Percentiles rank a stretch among this genome's conserved stretches.
These are phyloP conservation scores for Fusarium armeniacum DNA, from an alignment of 2,329 filamentous ascomycete genomes.

Conservation along the genomic window DNA sequence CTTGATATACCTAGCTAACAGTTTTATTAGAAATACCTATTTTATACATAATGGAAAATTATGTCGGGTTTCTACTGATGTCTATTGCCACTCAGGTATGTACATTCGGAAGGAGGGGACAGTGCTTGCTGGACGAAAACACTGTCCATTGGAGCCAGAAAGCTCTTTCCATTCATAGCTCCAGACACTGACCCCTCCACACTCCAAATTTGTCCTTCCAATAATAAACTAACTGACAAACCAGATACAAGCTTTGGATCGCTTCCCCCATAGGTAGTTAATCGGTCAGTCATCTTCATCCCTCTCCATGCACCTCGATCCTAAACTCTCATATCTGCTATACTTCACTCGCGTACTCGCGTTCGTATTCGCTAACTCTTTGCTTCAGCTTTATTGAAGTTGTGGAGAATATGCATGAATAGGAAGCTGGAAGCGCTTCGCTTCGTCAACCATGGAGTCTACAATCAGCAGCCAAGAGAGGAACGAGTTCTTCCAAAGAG, in stretches of 20 bases:
- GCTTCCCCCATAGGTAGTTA: not conserved
- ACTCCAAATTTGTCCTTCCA: conserved; percentile 27
- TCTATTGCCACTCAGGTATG: not conserved
- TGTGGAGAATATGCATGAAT: conserved; percentile 45
- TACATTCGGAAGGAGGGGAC: not conserved
- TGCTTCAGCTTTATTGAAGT: conserved; percentile 5
- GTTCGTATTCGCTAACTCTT: conserved; percentile 35
- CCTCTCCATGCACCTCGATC: not conserved
- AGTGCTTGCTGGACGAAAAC: not conserved
- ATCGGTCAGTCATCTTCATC: conserved; percentile 1
- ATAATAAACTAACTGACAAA: conserved; percentile 9
- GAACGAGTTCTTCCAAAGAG: conserved; percentile 54
- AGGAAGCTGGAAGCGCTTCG: conserved; percentile 37
- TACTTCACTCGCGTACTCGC: conserved; percentile 17
- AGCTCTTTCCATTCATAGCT: conserved; percentile 10
- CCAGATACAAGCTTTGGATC: conserved; percentile 13
- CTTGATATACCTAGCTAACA: too few species aligned
- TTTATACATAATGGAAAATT: not conserved
- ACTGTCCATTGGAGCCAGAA: conserved; percentile 20
- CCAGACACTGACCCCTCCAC: conserved; percentile 28
- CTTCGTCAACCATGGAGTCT: conserved; percentile 49
- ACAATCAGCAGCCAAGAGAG: conserved; percentile 44
- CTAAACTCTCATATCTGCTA: not conserved
- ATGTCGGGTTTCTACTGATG: not conserved
- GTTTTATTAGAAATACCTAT: fast-evolving